These are phyloP conservation scores for Gossypium australe DNA, from an alignment of 345 rosid genomes.

Conservation along the genomic window DNA sequence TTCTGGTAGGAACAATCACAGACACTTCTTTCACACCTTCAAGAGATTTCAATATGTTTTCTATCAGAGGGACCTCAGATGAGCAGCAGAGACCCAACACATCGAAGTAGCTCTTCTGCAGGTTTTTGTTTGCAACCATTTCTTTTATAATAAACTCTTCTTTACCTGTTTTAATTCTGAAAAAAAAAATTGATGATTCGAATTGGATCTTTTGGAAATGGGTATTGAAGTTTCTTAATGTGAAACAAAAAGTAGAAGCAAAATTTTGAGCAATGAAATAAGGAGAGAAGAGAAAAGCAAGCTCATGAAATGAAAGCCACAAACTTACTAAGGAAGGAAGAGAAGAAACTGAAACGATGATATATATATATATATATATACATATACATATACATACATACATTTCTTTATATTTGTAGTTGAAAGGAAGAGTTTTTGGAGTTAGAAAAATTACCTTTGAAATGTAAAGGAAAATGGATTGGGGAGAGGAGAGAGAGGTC, in stretches of 20 bases:
- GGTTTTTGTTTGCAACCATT: conserved; percentile 22
- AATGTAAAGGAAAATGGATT: neutral
- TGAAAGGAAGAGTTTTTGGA: neutral
- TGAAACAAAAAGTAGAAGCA: neutral
- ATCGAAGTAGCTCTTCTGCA: conserved; percentile 78
- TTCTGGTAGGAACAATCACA: conserved; percentile 71
- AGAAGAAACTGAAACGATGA: neutral
- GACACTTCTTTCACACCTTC: conserved; percentile 63
- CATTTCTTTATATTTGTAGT: neutral
- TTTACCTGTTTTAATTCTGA: too few species aligned
- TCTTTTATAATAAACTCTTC: too few species aligned
- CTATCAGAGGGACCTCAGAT: conserved; percentile 75
- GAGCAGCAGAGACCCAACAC: conserved; percentile 86
- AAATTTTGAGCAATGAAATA: neutral
- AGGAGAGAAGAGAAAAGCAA: neutral
- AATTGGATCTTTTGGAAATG: too few species aligned
- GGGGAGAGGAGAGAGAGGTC: neutral
- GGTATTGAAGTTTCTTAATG: neutral
- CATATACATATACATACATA: neutral
- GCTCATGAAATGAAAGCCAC: neutral
- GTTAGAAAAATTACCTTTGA: neutral
- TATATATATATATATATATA: neutral
- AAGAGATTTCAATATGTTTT: conserved; percentile 51
- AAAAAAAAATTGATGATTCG: too few species aligned
- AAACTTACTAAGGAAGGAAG: neutral